A percentile compares a stretch with the other conserved stretches of the same genome.
phyloP scores from a whole-genome alignment of 805 yeast species.

The Deakozyma indianensis region DNA sequence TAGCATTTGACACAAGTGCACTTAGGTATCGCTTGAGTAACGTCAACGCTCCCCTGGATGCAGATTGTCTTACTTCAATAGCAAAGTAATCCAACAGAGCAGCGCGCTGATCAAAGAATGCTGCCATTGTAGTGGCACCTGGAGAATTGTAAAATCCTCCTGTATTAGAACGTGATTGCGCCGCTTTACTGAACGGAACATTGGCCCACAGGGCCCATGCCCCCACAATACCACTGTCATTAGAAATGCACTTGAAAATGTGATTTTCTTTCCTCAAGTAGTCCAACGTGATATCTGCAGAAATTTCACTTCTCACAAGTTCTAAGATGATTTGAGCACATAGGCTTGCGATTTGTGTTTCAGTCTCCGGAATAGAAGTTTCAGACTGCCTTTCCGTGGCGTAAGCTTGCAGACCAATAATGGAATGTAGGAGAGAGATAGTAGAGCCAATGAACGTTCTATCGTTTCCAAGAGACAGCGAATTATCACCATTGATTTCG shows the following conservation, averaged over 20 bases:
- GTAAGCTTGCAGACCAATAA: slow-evolving; percentile 34
- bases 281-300: slow-evolving; percentile 35
- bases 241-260: slow-evolving; percentile 32
- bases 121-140: slow-evolving; percentile 29
- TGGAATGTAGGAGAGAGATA: slow-evolving; percentile 37
- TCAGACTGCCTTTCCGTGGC: slow-evolving; percentile 28
- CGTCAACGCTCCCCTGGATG: slow-evolving; percentile 30
- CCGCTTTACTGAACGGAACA: slow-evolving; percentile 20
- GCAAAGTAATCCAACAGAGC: slow-evolving; percentile 47
- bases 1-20: slow-evolving; percentile 28
- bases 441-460: slow-evolving; percentile 36
- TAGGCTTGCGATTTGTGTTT: slow-evolving; percentile 41
- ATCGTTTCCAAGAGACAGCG: slow-evolving; percentile 28
- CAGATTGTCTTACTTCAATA: slow-evolving; percentile 48
- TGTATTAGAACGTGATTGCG: slow-evolving; percentile 2
- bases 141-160: slow-evolving; percentile 27
- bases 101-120: slow-evolving; percentile 46
- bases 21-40: slow-evolving; percentile 36
- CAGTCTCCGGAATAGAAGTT: slow-evolving; percentile 22
- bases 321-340: slow-evolving; percentile 47
- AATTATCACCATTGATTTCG: slow-evolving; percentile 34
- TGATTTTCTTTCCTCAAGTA: slow-evolving; percentile 35
- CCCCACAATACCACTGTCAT: slow-evolving; percentile 41
- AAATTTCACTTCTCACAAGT: slow-evolving; percentile 38
- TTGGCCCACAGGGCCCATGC: slow-evolving; percentile 41